These are phyloP conservation scores for Aspergillus biplanus DNA, from an alignment of 495 filamentous ascomycete species.

Conservation along the genomic window DNA sequence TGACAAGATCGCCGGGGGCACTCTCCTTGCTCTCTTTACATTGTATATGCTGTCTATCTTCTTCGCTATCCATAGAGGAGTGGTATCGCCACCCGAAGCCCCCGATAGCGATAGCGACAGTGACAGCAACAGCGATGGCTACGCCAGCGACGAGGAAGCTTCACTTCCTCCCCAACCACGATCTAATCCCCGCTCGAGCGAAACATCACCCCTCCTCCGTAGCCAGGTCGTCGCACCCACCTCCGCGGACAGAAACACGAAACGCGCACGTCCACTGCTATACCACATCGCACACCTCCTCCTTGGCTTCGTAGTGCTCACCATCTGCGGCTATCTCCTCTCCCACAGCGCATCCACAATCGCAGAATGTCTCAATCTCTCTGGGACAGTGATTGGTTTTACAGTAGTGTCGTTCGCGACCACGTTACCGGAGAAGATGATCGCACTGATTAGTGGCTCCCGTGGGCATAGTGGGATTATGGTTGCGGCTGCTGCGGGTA, in stretches of 20 bases:
- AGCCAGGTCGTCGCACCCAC: too few relatives aligned
- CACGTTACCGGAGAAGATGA: conserved; percentile 59
- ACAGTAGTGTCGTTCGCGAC: conserved; percentile 60
- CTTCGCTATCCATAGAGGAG: conserved; percentile 50
- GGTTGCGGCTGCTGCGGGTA: conserved; percentile 57
- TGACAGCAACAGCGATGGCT: conserved; percentile 18
- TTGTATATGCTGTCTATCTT: conserved; percentile 52
- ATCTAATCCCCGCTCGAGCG: background rate
- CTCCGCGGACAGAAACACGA: too few relatives aligned
- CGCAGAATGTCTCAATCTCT: conserved; percentile 42
- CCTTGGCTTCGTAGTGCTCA: conserved; percentile 31
- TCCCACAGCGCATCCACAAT: conserved; percentile 45
- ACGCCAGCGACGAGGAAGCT: background rate
- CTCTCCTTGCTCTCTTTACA: conserved; percentile 33
- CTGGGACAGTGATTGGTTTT: conserved; percentile 54
- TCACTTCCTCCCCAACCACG: background rate
- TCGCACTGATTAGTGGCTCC: conserved; percentile 49
- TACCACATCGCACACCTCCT: background rate
- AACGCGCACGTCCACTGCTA: background rate
- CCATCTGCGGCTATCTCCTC: conserved; percentile 53
- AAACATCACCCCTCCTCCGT: background rate
- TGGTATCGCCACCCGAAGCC: conserved; percentile 39
- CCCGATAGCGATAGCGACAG: conserved; percentile 38
- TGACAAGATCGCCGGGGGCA: background rate
- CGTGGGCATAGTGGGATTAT: conserved; percentile 53